Percentiles rank a stretch among this genome's conserved stretches.
These are phyloP conservation scores for Prosopis cineraria DNA, from an alignment of 306 rosid species.

Conservation along the genomic window DNA sequence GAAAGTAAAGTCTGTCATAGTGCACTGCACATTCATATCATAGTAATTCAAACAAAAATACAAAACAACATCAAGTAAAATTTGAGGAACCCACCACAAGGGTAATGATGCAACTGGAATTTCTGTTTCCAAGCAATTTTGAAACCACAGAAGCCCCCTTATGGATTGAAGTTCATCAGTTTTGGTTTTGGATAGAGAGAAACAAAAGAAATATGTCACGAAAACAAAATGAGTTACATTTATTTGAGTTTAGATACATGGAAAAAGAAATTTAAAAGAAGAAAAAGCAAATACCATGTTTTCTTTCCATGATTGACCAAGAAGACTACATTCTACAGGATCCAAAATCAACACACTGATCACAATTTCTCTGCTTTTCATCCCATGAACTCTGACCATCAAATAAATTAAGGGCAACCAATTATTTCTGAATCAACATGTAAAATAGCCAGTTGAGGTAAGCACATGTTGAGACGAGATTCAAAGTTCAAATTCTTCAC, in stretches of 20 bases:
- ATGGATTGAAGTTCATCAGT: not conserved
- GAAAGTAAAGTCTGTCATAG: not conserved
- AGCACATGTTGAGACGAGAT: not conserved
- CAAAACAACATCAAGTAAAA: not conserved
- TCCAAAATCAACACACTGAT: slow-evolving; percentile 30
- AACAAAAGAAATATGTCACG: not conserved
- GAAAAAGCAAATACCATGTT: not conserved
- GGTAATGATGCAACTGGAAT: not conserved
- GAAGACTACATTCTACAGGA: slow-evolving; percentile 32
- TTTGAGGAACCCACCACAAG: not conserved
- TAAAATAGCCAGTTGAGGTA: slow-evolving; percentile 10
- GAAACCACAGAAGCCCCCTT: not conserved
- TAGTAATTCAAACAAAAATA: not conserved
- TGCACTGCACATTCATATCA: slow-evolving; percentile 12
- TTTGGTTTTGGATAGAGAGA: not conserved
- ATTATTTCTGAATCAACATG: slow-evolving; percentile 16
- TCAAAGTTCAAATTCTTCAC: slow-evolving; percentile 17
- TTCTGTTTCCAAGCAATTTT: not conserved
- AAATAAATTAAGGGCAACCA: slow-evolving; percentile 13
- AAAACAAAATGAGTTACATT: not conserved
- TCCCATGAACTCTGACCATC: slow-evolving; percentile 22
- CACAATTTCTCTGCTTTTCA: slow-evolving; percentile 36
- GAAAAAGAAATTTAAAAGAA: not conserved
- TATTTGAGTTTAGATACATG: not conserved
- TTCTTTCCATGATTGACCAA: slow-evolving; percentile 6